Evolutionary conservation across 2,329 filamentous ascomycete genomes (phyloP).

Genomic region (Talaromyces sp.): DNA sequence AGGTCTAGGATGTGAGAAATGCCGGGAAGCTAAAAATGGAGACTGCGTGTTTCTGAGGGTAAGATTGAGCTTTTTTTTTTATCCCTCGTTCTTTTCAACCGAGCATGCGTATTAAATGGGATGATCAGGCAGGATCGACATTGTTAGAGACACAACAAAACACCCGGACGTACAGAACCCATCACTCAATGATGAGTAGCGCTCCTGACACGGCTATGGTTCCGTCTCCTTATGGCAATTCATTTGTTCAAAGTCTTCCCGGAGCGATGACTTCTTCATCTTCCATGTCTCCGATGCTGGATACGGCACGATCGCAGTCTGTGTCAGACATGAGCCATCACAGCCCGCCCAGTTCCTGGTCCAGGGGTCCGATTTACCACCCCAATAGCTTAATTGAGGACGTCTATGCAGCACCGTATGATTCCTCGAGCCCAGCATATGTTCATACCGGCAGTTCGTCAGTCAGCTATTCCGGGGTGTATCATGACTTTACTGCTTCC

Average conservation of each 20-base stretch:
- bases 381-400: conserved; percentile 29
- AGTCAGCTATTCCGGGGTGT: conserved; percentile 23
- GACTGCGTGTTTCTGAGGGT: conserved; percentile 13
- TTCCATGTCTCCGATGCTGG: conserved; percentile 15
- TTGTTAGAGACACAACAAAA: neutral
- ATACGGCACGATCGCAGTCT: conserved; percentile 7
- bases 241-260: neutral
- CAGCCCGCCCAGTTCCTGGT: conserved; percentile 17
- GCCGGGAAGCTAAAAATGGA: conserved; percentile 56
- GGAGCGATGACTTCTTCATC: neutral
- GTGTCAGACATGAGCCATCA: conserved; percentile 22
- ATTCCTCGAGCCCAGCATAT: conserved; percentile 30
- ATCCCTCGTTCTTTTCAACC: no score
- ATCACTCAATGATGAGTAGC: neutral
- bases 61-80: neutral
- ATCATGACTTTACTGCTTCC: conserved; percentile 16
- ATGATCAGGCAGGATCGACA: conserved; percentile 1
- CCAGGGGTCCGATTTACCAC: conserved; percentile 16
- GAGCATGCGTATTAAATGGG: neutral
- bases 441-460: conserved; percentile 30
- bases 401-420: conserved; percentile 19
- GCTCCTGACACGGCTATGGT: neutral
- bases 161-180: neutral
- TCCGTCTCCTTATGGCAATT: neutral
- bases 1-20: conserved; percentile 76